Evolutionary conservation across 140 eudicot genomes (phyloP).

Genomic region (Oenanthe javanica): DNA sequence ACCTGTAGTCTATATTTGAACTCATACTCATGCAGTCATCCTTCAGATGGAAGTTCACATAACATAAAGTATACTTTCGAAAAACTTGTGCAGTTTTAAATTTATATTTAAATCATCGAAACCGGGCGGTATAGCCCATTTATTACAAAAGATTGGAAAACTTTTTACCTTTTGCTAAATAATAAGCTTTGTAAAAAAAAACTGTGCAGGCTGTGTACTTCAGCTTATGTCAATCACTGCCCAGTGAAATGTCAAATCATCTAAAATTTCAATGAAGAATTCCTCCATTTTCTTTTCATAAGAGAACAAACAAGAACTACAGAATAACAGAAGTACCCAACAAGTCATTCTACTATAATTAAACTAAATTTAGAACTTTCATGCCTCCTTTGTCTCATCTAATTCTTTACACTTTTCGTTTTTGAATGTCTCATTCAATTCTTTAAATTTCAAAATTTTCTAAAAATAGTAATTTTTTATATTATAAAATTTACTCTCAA

Average conservation of each 20-base stretch:
- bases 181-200: background rate
- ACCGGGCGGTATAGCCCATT: background rate
- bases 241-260: conserved; percentile 13
- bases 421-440: too few species aligned
- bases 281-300: background rate
- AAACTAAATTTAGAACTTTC: background rate
- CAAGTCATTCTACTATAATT: background rate
- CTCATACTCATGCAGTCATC: too few species aligned
- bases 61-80: background rate
- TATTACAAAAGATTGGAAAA: background rate
- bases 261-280: background rate
- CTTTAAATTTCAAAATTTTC: too few species aligned
- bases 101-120: background rate
- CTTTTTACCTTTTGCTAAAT: background rate
- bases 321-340: background rate
- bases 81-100: too few species aligned
- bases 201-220: background rate
- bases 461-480: too few species aligned
- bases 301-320: background rate
- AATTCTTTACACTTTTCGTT: too few species aligned
- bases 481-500: too few species aligned
- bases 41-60: background rate
- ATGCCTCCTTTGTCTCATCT: too few species aligned
- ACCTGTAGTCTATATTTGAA: too few species aligned
- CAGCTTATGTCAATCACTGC: conserved; percentile 11